A percentile compares a stretch with the other conserved stretches of the same genome.
These are phyloP conservation scores for Talaromyces sp. DNA, from an alignment of 2,329 filamentous ascomycete species.

Conservation along the genomic window DNA sequence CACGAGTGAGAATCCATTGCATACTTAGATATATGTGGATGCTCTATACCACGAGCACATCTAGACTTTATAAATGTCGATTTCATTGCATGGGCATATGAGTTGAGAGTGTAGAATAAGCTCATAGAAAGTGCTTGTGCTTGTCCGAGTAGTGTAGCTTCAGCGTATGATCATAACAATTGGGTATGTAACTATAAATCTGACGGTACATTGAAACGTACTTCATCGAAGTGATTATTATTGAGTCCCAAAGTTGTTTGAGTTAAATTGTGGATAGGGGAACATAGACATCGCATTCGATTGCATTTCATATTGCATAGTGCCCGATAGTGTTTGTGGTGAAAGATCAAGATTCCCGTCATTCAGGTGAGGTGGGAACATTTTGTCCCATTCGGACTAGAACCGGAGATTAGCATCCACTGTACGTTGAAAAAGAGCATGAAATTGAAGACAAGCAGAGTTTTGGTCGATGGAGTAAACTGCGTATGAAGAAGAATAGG, in stretches of 20 bases:
- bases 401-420: neutral
- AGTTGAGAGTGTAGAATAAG: too few species aligned
- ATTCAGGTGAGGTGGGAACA: conserved; percentile 44
- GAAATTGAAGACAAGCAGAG: conserved; percentile 1
- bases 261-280: conserved; percentile 11
- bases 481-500: neutral
- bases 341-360: conserved; percentile 51
- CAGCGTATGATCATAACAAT: neutral
- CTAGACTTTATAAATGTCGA: too few species aligned
- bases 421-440: neutral
- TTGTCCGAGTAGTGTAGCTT: too few species aligned
- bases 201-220: neutral
- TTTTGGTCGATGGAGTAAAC: neutral
- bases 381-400: conserved; percentile 33
- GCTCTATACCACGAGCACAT: too few species aligned
- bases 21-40: too few species aligned
- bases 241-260: neutral
- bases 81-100: too few species aligned
- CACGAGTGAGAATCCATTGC: too few species aligned
- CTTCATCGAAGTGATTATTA: neutral
- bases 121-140: too few species aligned
- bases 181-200: neutral
- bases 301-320: conserved; percentile 17
- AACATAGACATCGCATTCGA: conserved; percentile 6
- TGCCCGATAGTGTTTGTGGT: conserved; percentile 15